phyloP scores from a whole-genome alignment of 768 basidiomycete genomes.

The Lactarius psammicola region DNA sequence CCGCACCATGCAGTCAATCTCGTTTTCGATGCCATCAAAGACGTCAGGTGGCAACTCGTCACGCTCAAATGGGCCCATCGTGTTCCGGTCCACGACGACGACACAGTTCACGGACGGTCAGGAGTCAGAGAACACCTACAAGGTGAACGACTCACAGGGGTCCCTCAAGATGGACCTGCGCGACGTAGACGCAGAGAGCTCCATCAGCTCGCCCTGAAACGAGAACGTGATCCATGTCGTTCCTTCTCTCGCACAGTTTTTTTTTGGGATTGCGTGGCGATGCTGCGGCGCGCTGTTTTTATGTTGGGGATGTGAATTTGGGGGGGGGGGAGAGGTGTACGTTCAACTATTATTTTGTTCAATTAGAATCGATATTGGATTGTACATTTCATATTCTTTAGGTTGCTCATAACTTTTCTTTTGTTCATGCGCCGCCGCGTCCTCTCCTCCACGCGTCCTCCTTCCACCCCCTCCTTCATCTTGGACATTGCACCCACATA shows the following conservation, averaged over 20 bases:
- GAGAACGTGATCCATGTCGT: neutral
- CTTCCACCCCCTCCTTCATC: neutral
- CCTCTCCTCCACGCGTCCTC: neutral
- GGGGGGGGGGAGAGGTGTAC: constrained; percentile 1
- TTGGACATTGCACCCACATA: constrained; percentile 7
- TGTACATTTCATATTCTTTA: neutral
- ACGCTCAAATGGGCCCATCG: constrained; percentile 12
- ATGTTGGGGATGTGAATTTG: neutral
- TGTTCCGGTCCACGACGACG: constrained; percentile 25
- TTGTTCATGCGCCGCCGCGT: neutral
- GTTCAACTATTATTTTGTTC: neutral
- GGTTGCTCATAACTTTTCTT: neutral
- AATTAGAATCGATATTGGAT: constrained; percentile 1
- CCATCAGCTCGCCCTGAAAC: constrained; percentile 5
- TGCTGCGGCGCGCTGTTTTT: constrained; percentile 4
- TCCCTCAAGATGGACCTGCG: constrained; percentile 15
- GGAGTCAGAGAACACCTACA: neutral
- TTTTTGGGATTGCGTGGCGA: constrained; percentile 1
- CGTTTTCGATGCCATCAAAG: constrained; percentile 28
- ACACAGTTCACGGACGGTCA: constrained; percentile 16
- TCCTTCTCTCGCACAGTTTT: neutral
- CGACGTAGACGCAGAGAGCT: constrained; percentile 7
- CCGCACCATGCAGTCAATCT: constrained; percentile 13
- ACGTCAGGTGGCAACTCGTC: neutral
- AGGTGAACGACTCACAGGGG: constrained; percentile 5